These are phyloP conservation scores for Stylosanthes scabra DNA, from an alignment of 331 rosid genomes.

Conservation along the genomic window DNA sequence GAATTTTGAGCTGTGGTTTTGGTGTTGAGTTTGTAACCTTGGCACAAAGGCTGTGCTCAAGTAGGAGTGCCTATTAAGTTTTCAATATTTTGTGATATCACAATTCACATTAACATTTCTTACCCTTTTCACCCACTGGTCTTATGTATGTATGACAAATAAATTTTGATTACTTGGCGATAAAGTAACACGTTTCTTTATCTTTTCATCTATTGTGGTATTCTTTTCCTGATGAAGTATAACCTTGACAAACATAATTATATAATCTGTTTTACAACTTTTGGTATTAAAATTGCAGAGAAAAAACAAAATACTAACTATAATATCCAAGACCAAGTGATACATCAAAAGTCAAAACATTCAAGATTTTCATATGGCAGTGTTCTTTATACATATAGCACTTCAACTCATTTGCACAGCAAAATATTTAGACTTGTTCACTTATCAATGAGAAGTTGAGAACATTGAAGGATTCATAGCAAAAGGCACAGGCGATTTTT, in stretches of 20 bases:
- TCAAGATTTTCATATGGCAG: not conserved
- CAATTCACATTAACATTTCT: constrained; percentile 28
- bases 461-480: not conserved
- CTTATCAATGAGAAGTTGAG: not conserved
- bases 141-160: constrained; percentile 27
- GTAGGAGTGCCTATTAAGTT: constrained; percentile 7
- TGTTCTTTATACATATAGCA: not conserved
- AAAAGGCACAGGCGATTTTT: not conserved
- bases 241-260: not conserved
- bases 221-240: not conserved
- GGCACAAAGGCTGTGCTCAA: constrained; percentile 35
- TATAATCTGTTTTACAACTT: not conserved
- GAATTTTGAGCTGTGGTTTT: constrained; percentile 42
- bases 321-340: too few relatives aligned
- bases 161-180: constrained; percentile 32
- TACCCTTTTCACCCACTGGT: not conserved
- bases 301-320: not conserved
- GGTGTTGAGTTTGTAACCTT: constrained; percentile 34
- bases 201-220: not conserved
- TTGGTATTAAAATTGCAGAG: too few relatives aligned
- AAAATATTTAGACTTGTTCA: not conserved
- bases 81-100: constrained; percentile 32
- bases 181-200: constrained; percentile 2
- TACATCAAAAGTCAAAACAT: not conserved
- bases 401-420: not conserved